Evolutionary conservation across 257 asterid genomes (phyloP), one percentile per base, ranked within the genome.

Genomic region (Linaria vulgaris): DNA sequence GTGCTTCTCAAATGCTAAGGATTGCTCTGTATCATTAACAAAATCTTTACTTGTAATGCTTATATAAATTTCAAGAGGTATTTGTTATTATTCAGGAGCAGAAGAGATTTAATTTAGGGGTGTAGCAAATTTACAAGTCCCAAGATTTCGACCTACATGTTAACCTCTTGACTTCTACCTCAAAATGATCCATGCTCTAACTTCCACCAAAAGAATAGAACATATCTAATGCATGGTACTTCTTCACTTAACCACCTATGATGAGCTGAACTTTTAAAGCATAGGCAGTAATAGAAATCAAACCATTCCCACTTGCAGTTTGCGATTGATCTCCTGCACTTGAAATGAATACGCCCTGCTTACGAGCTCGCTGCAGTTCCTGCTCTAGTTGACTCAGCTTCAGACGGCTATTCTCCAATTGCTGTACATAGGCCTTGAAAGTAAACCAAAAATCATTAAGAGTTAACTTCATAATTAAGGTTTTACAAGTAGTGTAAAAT

Each of bases 381-480:
- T 92, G 99, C 80, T 92, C 97, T 23, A 92, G 85, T 63, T 89
- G 96, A 12, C 88, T 80, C 59, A 92, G 78, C 83, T 89, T 92
- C 78, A 88, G 74, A 46, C 96, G 86, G 69, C 99, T 92, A 78
- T 79, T 92, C 84, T 92, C 99, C 66, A 92, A 76, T 80, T 92
- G 97, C 74, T 92, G 96, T 44, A 92, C 95, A 63, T 92, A 92
- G 31, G 99, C 97, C 97, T 92, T 8, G 53, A 77, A 39, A 76
- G 59, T 49, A 49, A 67, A 70, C 19, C 20, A 14, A 39, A 58
- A 41, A 57, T 12, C 57, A 13, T 59, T 56, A 27, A 14, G 66
- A 41, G 56, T 60, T 62, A 61, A 47, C 52, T n/a, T 55, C 43
- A 12, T 9, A 45, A 63, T 21, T 65, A 66, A 0, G 63, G n/a